A percentile compares a stretch with the other conserved stretches of the same genome.
Evolutionary conservation across 78 protist species (phyloP).

Genomic region (Dictyostelium brefeldianum): DNA sequence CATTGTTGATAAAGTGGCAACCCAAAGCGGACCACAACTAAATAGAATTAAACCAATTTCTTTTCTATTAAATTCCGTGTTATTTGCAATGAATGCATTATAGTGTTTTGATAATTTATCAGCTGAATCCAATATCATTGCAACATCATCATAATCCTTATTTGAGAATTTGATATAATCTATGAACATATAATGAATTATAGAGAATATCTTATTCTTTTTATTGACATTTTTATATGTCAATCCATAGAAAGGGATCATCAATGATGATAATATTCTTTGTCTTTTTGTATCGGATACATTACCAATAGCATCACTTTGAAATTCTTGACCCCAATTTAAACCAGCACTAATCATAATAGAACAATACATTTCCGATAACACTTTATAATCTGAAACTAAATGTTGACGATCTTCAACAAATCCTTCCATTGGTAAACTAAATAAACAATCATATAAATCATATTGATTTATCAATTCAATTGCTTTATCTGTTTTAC

Average conservation of each 20-base stretch:
- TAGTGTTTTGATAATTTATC: background rate
- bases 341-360: background rate
- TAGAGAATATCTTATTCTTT: constrained; percentile 33
- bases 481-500: constrained; percentile 42
- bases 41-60: constrained; percentile 35
- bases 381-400: background rate
- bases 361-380: background rate
- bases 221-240: constrained; percentile 5
- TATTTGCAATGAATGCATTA: too few species aligned
- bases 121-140: constrained; percentile 36
- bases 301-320: background rate
- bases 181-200: constrained; percentile 28
- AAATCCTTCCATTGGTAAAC: constrained; percentile 23
- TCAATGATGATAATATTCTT: constrained; percentile 11
- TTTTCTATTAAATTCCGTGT: constrained; percentile 35
- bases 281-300: constrained; percentile 23
- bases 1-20: background rate
- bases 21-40: constrained; percentile 59
- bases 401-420: background rate
- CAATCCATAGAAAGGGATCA: background rate
- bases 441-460: constrained; percentile 52
- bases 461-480: constrained; percentile 36
- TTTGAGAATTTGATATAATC: constrained; percentile 59
- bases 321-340: constrained; percentile 6
- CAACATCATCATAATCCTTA: constrained; percentile 56